Percentiles rank a stretch among this genome's conserved stretches.
These are phyloP conservation scores for Cordyceps farinosa DNA, from an alignment of 2,329 filamentous ascomycete genomes.

Conservation along the genomic window DNA sequence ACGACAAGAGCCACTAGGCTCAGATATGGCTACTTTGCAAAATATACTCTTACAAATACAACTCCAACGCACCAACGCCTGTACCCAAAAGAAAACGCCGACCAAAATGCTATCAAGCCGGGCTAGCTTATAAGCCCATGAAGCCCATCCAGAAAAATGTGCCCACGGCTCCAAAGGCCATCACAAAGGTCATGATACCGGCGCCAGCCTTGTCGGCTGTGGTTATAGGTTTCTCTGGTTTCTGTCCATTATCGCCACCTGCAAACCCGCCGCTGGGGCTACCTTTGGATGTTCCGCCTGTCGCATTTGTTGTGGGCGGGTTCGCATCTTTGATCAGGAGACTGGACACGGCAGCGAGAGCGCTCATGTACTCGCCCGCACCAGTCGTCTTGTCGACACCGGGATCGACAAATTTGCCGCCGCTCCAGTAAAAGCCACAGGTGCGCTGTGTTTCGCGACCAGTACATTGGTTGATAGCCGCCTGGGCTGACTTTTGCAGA, in stretches of 20 bases:
- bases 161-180: slow-evolving; percentile 39
- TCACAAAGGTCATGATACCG: slow-evolving; percentile 44
- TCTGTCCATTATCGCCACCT: slow-evolving; percentile 27
- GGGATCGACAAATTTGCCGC: slow-evolving; percentile 33
- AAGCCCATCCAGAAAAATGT: slow-evolving; percentile 51
- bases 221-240: slow-evolving; percentile 33
- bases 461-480: slow-evolving; percentile 60
- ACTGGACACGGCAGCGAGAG: slow-evolving; percentile 48
- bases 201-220: slow-evolving; percentile 46
- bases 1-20: not conserved
- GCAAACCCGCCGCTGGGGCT: slow-evolving; percentile 32
- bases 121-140: slow-evolving; percentile 22
- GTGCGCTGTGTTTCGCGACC: slow-evolving; percentile 54
- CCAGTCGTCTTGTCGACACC: slow-evolving; percentile 45
- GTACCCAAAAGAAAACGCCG: slow-evolving; percentile 5
- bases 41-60: not conserved
- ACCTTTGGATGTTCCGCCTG: slow-evolving; percentile 45
- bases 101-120: not conserved
- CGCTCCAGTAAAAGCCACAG: slow-evolving; percentile 59
- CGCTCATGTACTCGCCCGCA: slow-evolving; percentile 55
- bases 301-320: slow-evolving; percentile 38
- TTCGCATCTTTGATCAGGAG: slow-evolving; percentile 39
- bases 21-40: not conserved
- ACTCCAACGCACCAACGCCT: not conserved
- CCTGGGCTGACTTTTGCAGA: slow-evolving; percentile 54